Evolutionary conservation across 148 eudicot species (phyloP), one percentile per base, ranked within the genome.

Genomic region (Fagopyrum tataricum): DNA sequence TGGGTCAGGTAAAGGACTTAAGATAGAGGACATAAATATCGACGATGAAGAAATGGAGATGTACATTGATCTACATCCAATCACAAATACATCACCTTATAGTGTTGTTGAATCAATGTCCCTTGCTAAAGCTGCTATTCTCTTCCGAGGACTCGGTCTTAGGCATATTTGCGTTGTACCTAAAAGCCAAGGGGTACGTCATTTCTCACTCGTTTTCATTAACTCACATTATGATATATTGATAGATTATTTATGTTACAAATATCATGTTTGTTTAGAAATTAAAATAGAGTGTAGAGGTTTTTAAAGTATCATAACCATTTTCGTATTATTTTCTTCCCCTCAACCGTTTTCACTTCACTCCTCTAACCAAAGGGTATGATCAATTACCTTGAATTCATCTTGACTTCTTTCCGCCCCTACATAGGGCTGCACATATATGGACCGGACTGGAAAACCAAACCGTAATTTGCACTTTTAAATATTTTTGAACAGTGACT

Each of bases 81-180:
- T 78, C 41, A 78, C 81, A 2, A 78, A 78, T 73, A 39, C 77
- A 14, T 78, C 81, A 2, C 81, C 81, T 18, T 74, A 78, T 47
- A 69, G 74, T 0, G 81, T 78, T 55, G 74, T 74, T 8, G 81
- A 78, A 70, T 73, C 81, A 24, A 73, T 78, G 81, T 78, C 81
- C 5, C 71, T 78, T 4, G 74, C 81, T 17, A 78, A 78, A 78
- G 81, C 81, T 6, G 74, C 71, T 41, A 74, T 78, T 24, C 68
- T 78, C 6, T 78, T 78, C 41, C 68, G 81, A 20, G 68, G 69
- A 46, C 77, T 78, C 12, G 81, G 77, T 18, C 81, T 78, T 21
- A 70, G 81, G 48, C 81, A 78, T 48, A 74, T 78, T 76, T 78
- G 81, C 56, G 81, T 78, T n/a, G 81, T 78, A 23, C 81, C 81